These are phyloP conservation scores for Salvia sclarea DNA, from an alignment of 305 asterid species.

Conservation along the genomic window DNA sequence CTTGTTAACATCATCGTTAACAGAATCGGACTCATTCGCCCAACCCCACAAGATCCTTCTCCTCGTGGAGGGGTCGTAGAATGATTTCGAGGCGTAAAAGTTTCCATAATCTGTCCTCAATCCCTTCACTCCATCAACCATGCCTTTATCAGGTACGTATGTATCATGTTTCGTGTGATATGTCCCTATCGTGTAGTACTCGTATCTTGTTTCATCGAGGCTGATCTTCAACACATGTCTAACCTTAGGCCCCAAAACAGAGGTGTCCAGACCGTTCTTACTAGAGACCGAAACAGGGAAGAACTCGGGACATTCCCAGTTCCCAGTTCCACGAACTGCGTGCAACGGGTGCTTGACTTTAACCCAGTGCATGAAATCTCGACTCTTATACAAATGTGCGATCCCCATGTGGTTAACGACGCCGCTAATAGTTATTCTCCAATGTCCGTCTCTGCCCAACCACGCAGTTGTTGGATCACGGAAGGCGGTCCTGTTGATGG, in stretches of 20 bases:
- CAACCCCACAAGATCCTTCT: slow-evolving; percentile 62
- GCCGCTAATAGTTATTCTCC: slow-evolving; percentile 43
- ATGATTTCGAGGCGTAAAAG: slow-evolving; percentile 56
- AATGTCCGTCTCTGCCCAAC: slow-evolving; percentile 43
- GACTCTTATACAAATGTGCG: slow-evolving; percentile 44
- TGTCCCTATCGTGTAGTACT: slow-evolving; percentile 51
- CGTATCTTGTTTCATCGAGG: slow-evolving; percentile 46
- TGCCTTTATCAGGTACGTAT: slow-evolving; percentile 45
- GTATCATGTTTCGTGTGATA: slow-evolving; percentile 34
- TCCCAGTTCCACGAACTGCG: slow-evolving; percentile 35
- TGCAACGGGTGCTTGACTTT: slow-evolving; percentile 45
- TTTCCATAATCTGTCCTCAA: slow-evolving; percentile 56
- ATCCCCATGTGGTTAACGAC: slow-evolving; percentile 34
- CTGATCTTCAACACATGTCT: slow-evolving; percentile 54
- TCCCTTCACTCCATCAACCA: slow-evolving; percentile 52
- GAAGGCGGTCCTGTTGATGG: slow-evolving; percentile 41
- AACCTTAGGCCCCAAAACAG: slow-evolving; percentile 31
- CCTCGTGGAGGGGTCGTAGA: slow-evolving; percentile 42
- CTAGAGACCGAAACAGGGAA: slow-evolving; percentile 42
- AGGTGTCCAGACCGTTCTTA: slow-evolving; percentile 43
- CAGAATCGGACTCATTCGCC: slow-evolving; percentile 54
- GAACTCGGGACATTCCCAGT: slow-evolving; percentile 62
- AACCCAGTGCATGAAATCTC: slow-evolving; percentile 44
- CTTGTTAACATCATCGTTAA: slow-evolving; percentile 32
- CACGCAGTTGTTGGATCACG: slow-evolving; percentile 64